Evolutionary conservation across 805 yeast species (phyloP).

Genomic region (Ogataea pignaliae): DNA sequence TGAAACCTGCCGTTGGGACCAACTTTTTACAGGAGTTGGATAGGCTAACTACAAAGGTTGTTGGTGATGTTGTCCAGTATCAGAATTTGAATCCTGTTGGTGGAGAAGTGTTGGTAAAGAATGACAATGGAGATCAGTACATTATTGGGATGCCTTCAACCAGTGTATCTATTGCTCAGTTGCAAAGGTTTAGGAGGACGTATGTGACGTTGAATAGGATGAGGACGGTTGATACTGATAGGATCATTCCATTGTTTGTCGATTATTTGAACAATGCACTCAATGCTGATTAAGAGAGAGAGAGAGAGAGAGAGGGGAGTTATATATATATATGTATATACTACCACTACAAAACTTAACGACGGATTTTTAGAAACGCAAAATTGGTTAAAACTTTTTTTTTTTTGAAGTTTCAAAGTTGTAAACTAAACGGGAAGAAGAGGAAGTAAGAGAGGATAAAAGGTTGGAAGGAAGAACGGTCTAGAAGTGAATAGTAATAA

Average conservation of each 20-base stretch:
- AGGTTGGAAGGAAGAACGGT: neutral
- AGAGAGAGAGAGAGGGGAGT: too few species aligned
- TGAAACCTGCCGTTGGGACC: conserved; percentile 74
- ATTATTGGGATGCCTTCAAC: conserved; percentile 56
- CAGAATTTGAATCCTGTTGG: conserved; percentile 51
- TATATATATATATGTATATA: too few species aligned
- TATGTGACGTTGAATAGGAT: conserved; percentile 78
- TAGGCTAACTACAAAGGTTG: conserved; percentile 59
- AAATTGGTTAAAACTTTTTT: too few species aligned
- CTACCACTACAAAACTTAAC: too few species aligned
- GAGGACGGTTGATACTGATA: conserved; percentile 62
- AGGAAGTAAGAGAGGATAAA: neutral
- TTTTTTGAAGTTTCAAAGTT: neutral
- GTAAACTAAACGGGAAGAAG: neutral
- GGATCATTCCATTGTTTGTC: conserved; percentile 70
- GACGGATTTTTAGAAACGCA: too few species aligned
- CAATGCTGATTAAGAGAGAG: conserved; percentile 23
- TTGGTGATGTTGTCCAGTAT: conserved; percentile 56
- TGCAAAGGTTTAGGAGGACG: conserved; percentile 80
- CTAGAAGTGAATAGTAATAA: conserved; percentile 3
- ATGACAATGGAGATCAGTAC: conserved; percentile 35
- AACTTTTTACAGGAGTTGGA: conserved; percentile 79
- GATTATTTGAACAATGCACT: conserved; percentile 71
- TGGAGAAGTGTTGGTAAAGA: conserved; percentile 40
- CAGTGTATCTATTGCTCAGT: conserved; percentile 63